These are phyloP conservation scores for Podospora sp. DNA, from an alignment of 495 filamentous ascomycete species.

Conservation along the genomic window DNA sequence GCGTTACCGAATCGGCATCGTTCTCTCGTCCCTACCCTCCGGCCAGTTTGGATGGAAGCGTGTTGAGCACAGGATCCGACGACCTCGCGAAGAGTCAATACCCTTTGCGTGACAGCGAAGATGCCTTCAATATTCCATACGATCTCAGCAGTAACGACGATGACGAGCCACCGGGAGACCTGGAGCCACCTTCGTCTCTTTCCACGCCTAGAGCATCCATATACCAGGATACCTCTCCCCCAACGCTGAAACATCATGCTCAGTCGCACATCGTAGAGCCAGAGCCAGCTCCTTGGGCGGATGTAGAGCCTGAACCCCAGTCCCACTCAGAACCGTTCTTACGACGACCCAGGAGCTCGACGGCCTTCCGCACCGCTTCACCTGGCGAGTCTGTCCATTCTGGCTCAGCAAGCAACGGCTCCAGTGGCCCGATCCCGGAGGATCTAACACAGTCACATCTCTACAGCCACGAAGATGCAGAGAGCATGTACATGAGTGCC, in stretches of 20 bases:
- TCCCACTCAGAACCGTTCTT: slow-evolving; percentile 48
- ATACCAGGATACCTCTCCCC: slow-evolving; percentile 30
- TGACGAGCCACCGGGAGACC: slow-evolving; percentile 11
- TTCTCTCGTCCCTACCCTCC: slow-evolving; percentile 12
- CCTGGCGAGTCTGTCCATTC: slow-evolving; percentile 30
- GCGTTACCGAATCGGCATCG: slow-evolving; percentile 25
- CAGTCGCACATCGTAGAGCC: slow-evolving; percentile 39
- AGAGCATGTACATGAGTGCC: slow-evolving; percentile 89
- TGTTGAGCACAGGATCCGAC: slow-evolving; percentile 25
- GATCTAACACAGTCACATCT: slow-evolving; percentile 72
- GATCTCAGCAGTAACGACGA: slow-evolving; percentile 40
- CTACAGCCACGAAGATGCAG: slow-evolving; percentile 88
- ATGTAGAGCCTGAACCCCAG: slow-evolving; percentile 32
- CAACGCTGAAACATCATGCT: slow-evolving; percentile 28
- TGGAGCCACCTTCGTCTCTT: slow-evolving; percentile 35
- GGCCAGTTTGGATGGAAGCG: slow-evolving; percentile 23
- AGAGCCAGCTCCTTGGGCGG: slow-evolving; percentile 34
- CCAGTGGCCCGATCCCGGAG: slow-evolving; percentile 31
- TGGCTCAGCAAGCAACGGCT: slow-evolving; percentile 28
- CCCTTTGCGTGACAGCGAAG: slow-evolving; percentile 48
- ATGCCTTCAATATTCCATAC: slow-evolving; percentile 54
- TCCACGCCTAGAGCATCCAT: slow-evolving; percentile 51
- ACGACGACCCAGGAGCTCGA: slow-evolving; percentile 24
- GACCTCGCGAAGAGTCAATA: slow-evolving; percentile 38
- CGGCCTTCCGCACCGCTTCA: slow-evolving; percentile 22